Evolutionary conservation across 2,329 filamentous ascomycete species (phyloP), one percentile per base, ranked within the genome.

Genomic region (Aureobasidium sp.): DNA sequence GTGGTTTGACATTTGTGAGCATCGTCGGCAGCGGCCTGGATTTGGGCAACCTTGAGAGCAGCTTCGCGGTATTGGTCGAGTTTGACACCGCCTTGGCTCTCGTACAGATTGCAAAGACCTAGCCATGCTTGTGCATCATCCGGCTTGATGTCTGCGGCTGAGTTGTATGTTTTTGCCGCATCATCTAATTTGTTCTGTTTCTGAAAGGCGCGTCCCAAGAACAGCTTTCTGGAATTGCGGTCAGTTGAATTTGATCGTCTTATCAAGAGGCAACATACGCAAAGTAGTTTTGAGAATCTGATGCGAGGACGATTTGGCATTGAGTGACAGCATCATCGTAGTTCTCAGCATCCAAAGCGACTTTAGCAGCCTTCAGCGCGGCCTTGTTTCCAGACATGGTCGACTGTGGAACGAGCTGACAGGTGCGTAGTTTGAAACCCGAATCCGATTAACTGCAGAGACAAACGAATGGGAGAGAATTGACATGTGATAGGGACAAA

Each of bases 81-180:
- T 67, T 87, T 89, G 59, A 81, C 80, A 31, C 77, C 73, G 17
- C 84, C 86, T 69, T 91, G 88, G 67, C 84, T 87, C 74, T 96
- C 90, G 70, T 90, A 96, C 31, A 97, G 74, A 68, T 86, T 89
- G 72, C 94, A 82, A 47, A 99, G 78, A 1, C 94, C 94, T 71
- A 96, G 89, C 90, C 90, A 97, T 65, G 89, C 89, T 68, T 93
- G 88, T n/a, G 84, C 78, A 66, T 96, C 91, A 19, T 83, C 78
- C 0, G 86, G 83, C 65, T 90, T 92, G 63, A 90, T 77, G 21
- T 79, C 78, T 6, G 88, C 83, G 1, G 93, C 94, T 33, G 82
- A 79, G 42, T 81, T 78, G 73, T 97, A 97, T 1, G 86, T 84
- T 35, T 80, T 82, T 67, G 94, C 91, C 0, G 94, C 86, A 42